phyloP scores from a whole-genome alignment of 495 filamentous ascomycete species.

The Talaromyces ruber region DNA sequence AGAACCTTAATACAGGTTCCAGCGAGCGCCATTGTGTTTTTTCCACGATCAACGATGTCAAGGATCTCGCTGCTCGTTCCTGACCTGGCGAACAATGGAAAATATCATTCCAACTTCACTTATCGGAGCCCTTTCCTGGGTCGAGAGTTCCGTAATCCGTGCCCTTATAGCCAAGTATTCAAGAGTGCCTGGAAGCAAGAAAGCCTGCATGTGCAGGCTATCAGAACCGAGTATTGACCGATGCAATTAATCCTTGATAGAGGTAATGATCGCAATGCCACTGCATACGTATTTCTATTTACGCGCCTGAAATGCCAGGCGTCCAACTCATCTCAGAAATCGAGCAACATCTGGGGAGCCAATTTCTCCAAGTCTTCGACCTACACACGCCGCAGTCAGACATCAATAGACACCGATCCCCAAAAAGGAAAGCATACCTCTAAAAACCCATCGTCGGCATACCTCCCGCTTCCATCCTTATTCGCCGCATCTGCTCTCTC shows the following conservation, averaged over 20 bases:
- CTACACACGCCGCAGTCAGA: slow-evolving; percentile 16
- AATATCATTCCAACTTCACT: not conserved
- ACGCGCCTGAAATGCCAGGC: not conserved
- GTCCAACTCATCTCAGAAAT: slow-evolving; percentile 47
- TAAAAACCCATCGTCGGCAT: slow-evolving; percentile 51
- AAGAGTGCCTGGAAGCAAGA: not conserved
- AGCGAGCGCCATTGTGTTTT: not conserved
- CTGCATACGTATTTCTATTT: not conserved
- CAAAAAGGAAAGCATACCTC: slow-evolving; percentile 48
- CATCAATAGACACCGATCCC: slow-evolving; percentile 1
- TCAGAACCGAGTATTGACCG: not conserved
- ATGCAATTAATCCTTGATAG: not conserved
- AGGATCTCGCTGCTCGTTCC: not conserved
- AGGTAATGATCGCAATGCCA: not conserved
- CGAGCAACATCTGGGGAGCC: slow-evolving; percentile 80
- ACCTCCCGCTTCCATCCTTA: slow-evolving; percentile 15
- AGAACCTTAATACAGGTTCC: not conserved
- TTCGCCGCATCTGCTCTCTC: slow-evolving; percentile 45
- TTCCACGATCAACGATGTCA: not conserved
- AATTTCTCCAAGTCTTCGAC: slow-evolving; percentile 77
- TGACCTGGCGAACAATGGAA: no score
- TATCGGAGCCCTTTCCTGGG: no score
- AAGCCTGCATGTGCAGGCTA: not conserved
- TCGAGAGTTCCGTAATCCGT: not conserved
- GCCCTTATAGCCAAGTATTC: not conserved